A percentile compares a stretch with the other conserved stretches of the same genome.
phyloP scores from a whole-genome alignment of 2,329 filamentous ascomycete species.

The Ophiostoma australiae region DNA sequence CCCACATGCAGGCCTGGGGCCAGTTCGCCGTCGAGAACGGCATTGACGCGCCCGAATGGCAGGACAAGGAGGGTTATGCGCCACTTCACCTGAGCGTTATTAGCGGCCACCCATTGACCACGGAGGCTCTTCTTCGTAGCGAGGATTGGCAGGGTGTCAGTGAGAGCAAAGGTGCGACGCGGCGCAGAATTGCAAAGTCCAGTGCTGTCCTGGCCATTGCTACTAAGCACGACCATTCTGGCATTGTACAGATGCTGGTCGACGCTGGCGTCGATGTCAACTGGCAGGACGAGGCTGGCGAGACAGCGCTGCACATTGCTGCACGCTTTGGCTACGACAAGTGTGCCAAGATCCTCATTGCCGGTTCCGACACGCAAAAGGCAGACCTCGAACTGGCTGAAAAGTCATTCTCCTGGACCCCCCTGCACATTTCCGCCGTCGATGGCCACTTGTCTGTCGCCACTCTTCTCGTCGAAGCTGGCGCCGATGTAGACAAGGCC shows the following conservation, averaged over 20 bases:
- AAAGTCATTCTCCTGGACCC: conserved; percentile 86
- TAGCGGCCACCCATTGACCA: conserved; percentile 82
- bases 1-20: conserved; percentile 81
- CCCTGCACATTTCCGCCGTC: conserved; percentile 87
- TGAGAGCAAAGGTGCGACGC: conserved; percentile 57
- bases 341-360: conserved; percentile 71
- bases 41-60: conserved; percentile 84
- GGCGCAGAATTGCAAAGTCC: conserved; percentile 71
- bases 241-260: conserved; percentile 81
- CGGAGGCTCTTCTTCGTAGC: conserved; percentile 70
- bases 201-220: conserved; percentile 84
- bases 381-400: conserved; percentile 62
- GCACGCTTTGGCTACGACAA: conserved; percentile 80
- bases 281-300: conserved; percentile 82
- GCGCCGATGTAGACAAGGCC: conserved; percentile 65
- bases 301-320: conserved; percentile 87
- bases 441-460: conserved; percentile 76
- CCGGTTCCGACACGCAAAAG: conserved; percentile 62
- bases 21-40: conserved; percentile 80
- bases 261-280: conserved; percentile 90
- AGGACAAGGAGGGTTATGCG: conserved; percentile 85
- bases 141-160: conserved; percentile 68
- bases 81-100: conserved; percentile 90
- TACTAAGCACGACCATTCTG: conserved; percentile 77
- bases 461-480: conserved; percentile 70